These are phyloP conservation scores for Hypoxylon sp. DNA, from an alignment of 2,329 filamentous ascomycete genomes.

Conservation along the genomic window DNA sequence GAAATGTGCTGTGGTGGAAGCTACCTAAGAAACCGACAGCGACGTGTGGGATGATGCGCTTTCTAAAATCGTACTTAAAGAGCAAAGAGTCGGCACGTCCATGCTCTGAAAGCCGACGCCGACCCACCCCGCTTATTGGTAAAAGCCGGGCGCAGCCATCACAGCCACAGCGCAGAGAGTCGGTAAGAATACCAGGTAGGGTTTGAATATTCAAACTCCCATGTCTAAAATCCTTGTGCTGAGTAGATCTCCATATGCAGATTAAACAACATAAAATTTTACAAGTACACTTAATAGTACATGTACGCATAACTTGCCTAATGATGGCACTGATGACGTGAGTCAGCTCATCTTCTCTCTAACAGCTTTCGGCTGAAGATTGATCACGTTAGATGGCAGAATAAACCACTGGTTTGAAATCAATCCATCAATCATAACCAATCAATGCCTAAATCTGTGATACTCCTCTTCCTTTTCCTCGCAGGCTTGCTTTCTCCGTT, in stretches of 20 bases:
- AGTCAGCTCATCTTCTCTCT: background rate
- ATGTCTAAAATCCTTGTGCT: background rate
- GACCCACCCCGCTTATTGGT: background rate
- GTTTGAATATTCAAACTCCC: background rate
- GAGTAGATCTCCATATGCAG: background rate
- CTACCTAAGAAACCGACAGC: background rate
- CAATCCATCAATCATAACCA: background rate
- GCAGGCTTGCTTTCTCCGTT: conserved; percentile 5
- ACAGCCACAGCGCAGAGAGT: background rate
- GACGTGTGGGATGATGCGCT: background rate
- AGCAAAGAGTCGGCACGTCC: background rate
- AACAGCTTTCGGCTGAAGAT: background rate
- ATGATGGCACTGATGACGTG: background rate
- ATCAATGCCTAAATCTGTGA: background rate
- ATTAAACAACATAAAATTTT: background rate
- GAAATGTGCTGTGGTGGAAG: background rate
- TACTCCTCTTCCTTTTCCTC: conserved; percentile 14
- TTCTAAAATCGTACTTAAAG: background rate
- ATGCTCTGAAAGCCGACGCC: background rate
- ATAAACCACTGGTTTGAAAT: background rate
- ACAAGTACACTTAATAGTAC: background rate
- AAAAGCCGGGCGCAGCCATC: background rate
- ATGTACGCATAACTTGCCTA: background rate
- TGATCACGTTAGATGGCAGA: background rate
- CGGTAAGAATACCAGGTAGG: background rate